phyloP scores from a whole-genome alignment of 495 filamentous ascomycete species.

The Aspergillus wentii region DNA sequence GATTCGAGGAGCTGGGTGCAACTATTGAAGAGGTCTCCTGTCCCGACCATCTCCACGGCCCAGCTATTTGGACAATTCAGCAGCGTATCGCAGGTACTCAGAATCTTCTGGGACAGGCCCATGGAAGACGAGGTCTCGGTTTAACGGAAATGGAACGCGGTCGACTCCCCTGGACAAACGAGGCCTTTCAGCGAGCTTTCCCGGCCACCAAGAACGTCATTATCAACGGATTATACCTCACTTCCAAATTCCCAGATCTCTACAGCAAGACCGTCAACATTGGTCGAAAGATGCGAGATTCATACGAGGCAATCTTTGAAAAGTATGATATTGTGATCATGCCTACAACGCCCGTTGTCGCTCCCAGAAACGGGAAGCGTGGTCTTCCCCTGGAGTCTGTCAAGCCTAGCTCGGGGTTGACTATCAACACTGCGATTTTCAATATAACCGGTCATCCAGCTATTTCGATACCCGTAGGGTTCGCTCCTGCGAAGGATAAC shows the following conservation, averaged over 20 bases:
- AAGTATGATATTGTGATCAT: conserved; percentile 44
- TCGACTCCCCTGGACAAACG: conserved; percentile 27
- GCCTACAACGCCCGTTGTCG: conserved; percentile 41
- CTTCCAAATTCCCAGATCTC: conserved; percentile 29
- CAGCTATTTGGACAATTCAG: conserved; percentile 47
- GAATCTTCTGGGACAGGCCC: conserved; percentile 31
- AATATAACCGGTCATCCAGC: conserved; percentile 56
- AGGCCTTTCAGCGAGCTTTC: conserved; percentile 28
- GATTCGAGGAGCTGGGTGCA: conserved; percentile 46
- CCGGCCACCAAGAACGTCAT: conserved; percentile 39
- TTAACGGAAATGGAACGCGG: conserved; percentile 32
- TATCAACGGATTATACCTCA: conserved; percentile 37
- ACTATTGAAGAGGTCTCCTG: conserved; percentile 46
- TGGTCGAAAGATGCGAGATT: conserved; percentile 35
- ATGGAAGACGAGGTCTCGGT: conserved; percentile 32
- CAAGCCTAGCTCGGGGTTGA: conserved; percentile 37
- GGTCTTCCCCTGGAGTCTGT: conserved; percentile 36
- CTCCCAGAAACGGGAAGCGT: conserved; percentile 29
- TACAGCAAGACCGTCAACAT: conserved; percentile 39
- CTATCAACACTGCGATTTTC: conserved; percentile 52
- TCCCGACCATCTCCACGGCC: conserved; percentile 43
- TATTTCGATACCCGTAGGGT: conserved; percentile 50
- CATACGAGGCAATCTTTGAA: conserved; percentile 37
- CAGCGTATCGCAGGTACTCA: conserved; percentile 37
- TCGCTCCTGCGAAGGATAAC: conserved; percentile 38